Base-by-base conservation (phyloP, 2,329 filamentous ascomycete genomes). In the Microsporum audouinii region DNA sequence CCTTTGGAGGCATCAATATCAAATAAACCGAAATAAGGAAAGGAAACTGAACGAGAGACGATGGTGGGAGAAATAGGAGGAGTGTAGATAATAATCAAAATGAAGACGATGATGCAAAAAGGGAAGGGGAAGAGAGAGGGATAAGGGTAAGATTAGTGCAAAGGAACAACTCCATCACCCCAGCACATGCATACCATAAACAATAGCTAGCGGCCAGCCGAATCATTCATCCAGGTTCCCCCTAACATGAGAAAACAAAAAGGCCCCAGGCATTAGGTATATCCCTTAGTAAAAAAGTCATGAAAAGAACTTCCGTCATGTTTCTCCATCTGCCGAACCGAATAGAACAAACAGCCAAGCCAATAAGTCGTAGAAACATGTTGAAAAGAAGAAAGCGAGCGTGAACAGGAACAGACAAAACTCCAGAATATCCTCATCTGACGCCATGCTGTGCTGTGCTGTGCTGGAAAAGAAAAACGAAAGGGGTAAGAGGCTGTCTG, bases 161-260 rank as follows among this genome's bases (percentile, higher is more conserved):
- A 55, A 12, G 29, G 31, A 36, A 55, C 27, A 55, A 55, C 51
- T 55, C 51, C 51, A 55, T 55, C 31, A 36, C 31, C 51, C 31
- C 31, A 12, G 29, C 51, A 55, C 51, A 55, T 55, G 39, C 51
- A 55, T 55, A 55, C 51, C 31, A 36, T 55, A 55, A 36, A 17
- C 51, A 55, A 34, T 36, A 55, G 31, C n/a, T 55, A 55, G 51
- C 51, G 51, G 51, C 51, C 51, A 55, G 51, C 51, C 51, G 51
- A 55, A 36, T 55, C 45, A 51, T 51, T 27, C 49, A 53, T 53
- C 51, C 51, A 55, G 51, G 51, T 55, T 23, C 23, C 31, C 31
- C 29, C 34, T 55, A n/a, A 49, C 23, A 51, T 12, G 6, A 31
- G 23, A 10, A n/a, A 45, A 45, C n/a, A 45, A 10, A 36, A 45